Base-by-base conservation (phyloP, 2,329 filamentous ascomycete species). In the Ophiocordyceps sinensis region DNA sequence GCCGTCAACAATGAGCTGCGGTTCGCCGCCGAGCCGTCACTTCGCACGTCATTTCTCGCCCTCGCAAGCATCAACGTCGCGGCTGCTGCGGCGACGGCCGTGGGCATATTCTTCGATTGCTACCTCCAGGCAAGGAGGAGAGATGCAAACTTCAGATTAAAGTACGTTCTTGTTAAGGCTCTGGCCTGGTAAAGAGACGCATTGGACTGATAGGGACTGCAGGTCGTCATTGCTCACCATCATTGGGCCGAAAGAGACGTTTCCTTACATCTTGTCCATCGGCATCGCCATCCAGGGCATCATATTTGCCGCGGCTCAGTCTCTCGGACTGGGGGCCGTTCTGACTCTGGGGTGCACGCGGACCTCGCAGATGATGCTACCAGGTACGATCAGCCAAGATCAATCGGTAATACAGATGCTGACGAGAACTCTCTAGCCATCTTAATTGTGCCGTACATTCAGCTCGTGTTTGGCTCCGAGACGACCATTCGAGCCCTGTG, bases 371-470 rank as follows among this genome's bases (percentile, higher is more conserved):
- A 59, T 75, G 29, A 71, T 77, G 68, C 66, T 77, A 49, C 73
- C 75, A 53, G 73, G 76, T 78, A 63, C 43, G 63, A 21, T 3
- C n/a, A 3, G 28, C 10, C 6, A 29, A 5, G 26, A 11, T 4
- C 14, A 34, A 4, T 11, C 19, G 5, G 5, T 15, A n/a, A 28
- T 12, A 26, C 14, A 3, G 17, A 29, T 26, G 15, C 17, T 40
- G 11, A 38, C 21, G n/a, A 12, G 14, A 14, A 28, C 15, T 13
- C n/a, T 8, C 26, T 43, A 82, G 80, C 75, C 8, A 66, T 82
- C 30, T 82, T 84, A 50, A 67, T 83, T 40, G 70, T 77, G 9
- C 79, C 79, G 23, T 81, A 71, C 46, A 70, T 78, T 28, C 79
- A 82, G 48, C 52, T 82, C 17, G 66, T 81, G 14, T 82, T 84